Evolutionary conservation across 495 filamentous ascomycete species (phyloP), one percentile per base, ranked within the genome.

Genomic region (Beverwykella pulmonaria): DNA sequence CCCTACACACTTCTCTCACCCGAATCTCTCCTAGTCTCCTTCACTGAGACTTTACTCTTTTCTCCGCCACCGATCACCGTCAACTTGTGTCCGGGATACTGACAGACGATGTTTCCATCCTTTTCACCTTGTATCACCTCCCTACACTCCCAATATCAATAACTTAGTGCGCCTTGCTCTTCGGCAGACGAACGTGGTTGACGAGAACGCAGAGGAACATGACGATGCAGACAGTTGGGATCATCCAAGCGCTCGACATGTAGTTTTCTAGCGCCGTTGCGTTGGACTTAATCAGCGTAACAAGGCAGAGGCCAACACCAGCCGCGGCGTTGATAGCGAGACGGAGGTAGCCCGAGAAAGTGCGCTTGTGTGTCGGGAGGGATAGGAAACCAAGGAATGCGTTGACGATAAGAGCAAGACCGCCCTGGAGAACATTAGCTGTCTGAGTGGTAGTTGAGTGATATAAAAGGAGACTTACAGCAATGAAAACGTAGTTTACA

Each of bases 401-500:
- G 36, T 79, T 72, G 5, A 81, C 48, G 20, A 82, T 74, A 4
- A 84, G 65, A 2, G 77, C 75, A 26, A 77, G 29, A 12, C 82
- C 82, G 23, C 78, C 79, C n/a, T 68, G 29, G 41, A n/a, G 19
- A 1, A 26, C 25, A 41, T 59, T 39, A 65, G 67, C 59, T 2
- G 25, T 55, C n/a, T 1, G 23, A 36, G 52, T 20, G 2, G 29
- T 27, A 50, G 29, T 10, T 6, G 52, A 19, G 22, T 36, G 44
- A 30, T 15, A 26, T 1, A 36, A 5, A 20, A 27, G 8, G 50
- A 39, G 54, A 68, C 68, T 63, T 71, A 71, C 69, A 29, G 77
- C 69, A 25, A 80, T 62, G 61, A 79, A 82, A 26, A 79, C 76
- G 59, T 81, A 82, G 0, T 72, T 67, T 61, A 80, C 79, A 0